phyloP scores from a whole-genome alignment of 192 early-diverging fungal genomes.

The Entophlyctis helioformis region DNA sequence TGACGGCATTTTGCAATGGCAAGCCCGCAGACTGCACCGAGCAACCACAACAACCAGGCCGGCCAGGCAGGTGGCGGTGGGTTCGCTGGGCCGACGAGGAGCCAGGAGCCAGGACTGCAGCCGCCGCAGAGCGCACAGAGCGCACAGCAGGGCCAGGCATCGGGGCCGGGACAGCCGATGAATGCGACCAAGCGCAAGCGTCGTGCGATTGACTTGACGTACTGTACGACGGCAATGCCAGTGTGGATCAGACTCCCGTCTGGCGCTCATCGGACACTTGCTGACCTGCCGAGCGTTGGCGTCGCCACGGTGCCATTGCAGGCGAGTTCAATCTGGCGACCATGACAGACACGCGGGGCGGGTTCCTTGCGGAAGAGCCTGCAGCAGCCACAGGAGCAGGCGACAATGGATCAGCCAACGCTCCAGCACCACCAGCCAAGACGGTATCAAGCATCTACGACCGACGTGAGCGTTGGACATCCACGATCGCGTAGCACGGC shows the following conservation, averaged over 20 bases:
- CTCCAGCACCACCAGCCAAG: neutral
- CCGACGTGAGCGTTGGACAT: neutral
- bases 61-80: no score
- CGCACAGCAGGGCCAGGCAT: no score
- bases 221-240: constrained; percentile 8
- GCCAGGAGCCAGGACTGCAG: no score
- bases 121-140: no score
- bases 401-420: constrained; percentile 5
- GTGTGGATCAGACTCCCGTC: neutral
- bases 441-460: neutral
- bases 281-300: neutral
- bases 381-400: constrained; percentile 14
- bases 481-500: constrained; percentile 1
- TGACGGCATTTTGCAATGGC: no score
- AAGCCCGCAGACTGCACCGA: no score
- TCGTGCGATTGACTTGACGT: constrained; percentile 24
- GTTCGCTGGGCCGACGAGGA: no score
- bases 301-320: neutral
- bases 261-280: neutral
- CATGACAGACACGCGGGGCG: constrained; percentile 78
- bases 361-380: constrained; percentile 63
- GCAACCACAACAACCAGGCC: no score
- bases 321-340: constrained; percentile 80
- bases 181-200: constrained; percentile 7
- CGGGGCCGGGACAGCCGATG: no score